Evolutionary conservation across 2,329 filamentous ascomycete genomes (phyloP).

Genomic region (Pseudofabraea citricarpa): DNA sequence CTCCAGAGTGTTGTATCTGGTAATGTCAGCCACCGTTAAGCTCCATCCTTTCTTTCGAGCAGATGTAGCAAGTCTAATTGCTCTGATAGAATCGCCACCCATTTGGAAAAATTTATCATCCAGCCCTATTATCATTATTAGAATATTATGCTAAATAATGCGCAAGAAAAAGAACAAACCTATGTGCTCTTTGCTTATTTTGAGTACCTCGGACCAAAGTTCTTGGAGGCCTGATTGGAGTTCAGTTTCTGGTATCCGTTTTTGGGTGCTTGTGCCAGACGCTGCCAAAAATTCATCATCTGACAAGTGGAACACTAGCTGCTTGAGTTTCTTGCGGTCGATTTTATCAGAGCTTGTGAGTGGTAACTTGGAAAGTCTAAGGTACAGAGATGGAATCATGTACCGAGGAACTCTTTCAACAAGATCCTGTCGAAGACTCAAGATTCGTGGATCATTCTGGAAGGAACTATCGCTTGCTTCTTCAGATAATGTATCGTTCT

Average conservation of each 20-base stretch:
- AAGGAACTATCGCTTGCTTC: background rate
- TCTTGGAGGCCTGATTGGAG: constrained; percentile 3
- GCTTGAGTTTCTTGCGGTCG: background rate
- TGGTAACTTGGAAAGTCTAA: constrained; percentile 20
- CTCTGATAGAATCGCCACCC: constrained; percentile 11
- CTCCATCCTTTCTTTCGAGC: background rate
- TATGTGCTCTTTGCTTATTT: background rate
- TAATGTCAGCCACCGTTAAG: constrained; percentile 5
- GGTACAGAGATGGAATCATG: constrained; percentile 24
- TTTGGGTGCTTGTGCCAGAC: background rate
- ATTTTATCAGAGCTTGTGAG: constrained; percentile 9
- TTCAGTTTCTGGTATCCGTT: background rate
- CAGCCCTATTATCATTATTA: constrained; percentile 32
- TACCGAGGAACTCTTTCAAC: constrained; percentile 40
- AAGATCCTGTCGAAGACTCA: constrained; percentile 31
- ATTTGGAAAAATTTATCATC: constrained; percentile 36
- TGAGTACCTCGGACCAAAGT: constrained; percentile 4
- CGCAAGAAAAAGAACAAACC: too few relatives aligned
- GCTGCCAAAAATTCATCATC: background rate
- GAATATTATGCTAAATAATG: constrained; percentile 10
- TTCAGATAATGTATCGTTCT: too few relatives aligned
- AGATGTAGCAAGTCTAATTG: constrained; percentile 23
- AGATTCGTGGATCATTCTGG: background rate
- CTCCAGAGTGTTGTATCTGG: background rate
- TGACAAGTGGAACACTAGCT: background rate